These are phyloP conservation scores for Dipodascus geniculatus DNA, from an alignment of 805 yeast genomes.

Conservation along the genomic window DNA sequence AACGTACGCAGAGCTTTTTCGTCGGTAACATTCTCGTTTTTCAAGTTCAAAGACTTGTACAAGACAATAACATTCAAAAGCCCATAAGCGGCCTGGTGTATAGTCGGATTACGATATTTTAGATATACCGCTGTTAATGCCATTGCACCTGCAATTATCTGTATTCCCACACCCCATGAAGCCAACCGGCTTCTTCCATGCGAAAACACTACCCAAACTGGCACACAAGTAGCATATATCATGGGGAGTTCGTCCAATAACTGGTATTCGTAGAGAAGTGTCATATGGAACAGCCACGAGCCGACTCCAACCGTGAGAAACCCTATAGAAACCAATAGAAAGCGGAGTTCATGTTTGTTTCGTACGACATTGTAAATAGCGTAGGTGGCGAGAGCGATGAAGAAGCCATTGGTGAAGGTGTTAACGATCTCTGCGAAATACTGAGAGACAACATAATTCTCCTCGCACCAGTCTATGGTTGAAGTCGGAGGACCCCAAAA, in stretches of 20 bases:
- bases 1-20: slow-evolving; percentile 35
- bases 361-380: slow-evolving; percentile 49
- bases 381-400: slow-evolving; percentile 41
- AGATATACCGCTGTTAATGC: slow-evolving; percentile 62
- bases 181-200: slow-evolving; percentile 35
- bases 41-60: slow-evolving; percentile 41
- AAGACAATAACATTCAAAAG: slow-evolving; percentile 64
- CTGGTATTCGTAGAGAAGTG: slow-evolving; percentile 79
- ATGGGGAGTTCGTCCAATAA: slow-evolving; percentile 91
- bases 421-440: slow-evolving; percentile 88
- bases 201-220: slow-evolving; percentile 73
- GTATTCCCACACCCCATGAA: slow-evolving; percentile 35
- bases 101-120: slow-evolving; percentile 65
- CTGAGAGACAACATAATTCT: slow-evolving; percentile 76
- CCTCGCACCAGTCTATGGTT: slow-evolving; percentile 99
- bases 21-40: slow-evolving; percentile 42
- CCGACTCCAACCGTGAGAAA: slow-evolving; percentile 88
- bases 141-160: slow-evolving; percentile 42
- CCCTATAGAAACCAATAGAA: slow-evolving; percentile 60
- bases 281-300: slow-evolving; percentile 94
- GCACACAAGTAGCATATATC: slow-evolving; percentile 96
- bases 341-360: slow-evolving; percentile 58
- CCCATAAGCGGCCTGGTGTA: slow-evolving; percentile 84
- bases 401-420: slow-evolving; percentile 56
- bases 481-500: slow-evolving; percentile 43